Base-by-base conservation (phyloP, 2,329 filamentous ascomycete species). In the Diaporthe vaccinii region DNA sequence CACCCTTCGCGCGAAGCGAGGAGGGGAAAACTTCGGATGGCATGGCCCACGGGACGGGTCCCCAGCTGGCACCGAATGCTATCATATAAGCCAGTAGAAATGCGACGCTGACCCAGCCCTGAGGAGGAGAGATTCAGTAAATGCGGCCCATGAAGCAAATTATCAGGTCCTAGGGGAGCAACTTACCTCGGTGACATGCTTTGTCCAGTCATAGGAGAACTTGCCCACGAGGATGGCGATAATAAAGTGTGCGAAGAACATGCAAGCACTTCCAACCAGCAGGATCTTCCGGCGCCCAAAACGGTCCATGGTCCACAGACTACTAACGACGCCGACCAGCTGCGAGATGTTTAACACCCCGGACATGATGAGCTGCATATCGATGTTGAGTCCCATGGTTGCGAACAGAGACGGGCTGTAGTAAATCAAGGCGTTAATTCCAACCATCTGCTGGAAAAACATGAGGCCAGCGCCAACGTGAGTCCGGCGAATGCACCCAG, bases 1-100 rank as follows among this genome's bases (percentile, higher is more conserved):
- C 89, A 31, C 91, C 92, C 80, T 93, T 93, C 1, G 91, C 90
- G 10, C 92, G 85, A 1, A 92, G 84, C 2, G 88, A 89, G 0
- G 86, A 87, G 0, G 91, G 90, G 80, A 93, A 94, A 12, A 93
- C 89, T 79, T 94, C 92, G 5, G 86, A 80, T 0, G 87, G 81
- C 79, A 88, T 58, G 2, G 62, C 72, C 72, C 53, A 70, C 0
- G 61, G 61, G 4, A 70, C 72, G 1, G 72, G 72, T 25, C 72
- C 72, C 72, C 72, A 74, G 28, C 61, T 49, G 51, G 61, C 55
- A 1, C 72, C 72, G 20, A 69, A 74, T 7, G 67, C 31, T 14
- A 74, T 31, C 51, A 61, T 69, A 44, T 69, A 74, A 8, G 49
- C 36, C 4, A 74, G 55, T 15, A 69, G 53, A 4, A 74, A 74